Evolutionary conservation across 1,139 yeast species (phyloP), one percentile per base, ranked within the genome.

Genomic region (Waltiozyma solani): DNA sequence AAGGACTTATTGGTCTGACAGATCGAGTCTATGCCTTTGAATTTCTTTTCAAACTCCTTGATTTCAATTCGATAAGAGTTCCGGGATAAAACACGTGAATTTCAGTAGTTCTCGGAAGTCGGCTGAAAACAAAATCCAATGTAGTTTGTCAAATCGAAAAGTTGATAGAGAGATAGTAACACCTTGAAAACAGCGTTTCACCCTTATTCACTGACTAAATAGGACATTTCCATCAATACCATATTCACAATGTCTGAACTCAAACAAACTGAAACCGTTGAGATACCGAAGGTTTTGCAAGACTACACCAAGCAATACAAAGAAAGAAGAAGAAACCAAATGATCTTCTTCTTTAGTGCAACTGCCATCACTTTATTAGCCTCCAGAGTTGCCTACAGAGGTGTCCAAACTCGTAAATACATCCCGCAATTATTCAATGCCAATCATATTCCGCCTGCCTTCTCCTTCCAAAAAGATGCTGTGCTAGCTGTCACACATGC

Each of bases 401-500:
- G 93, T 17, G 79, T 91, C 2, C 66, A 79, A 25, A 64, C 80
- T 18, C 69, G 95, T 49, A 79, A 81, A 58, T 86, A 75, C 50
- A 60, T 79, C 3, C 96, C 97, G 8, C 72, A 73, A 21, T 67
- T 79, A 50, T 89, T 85, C 58, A 87, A 85, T 52, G 87, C 91
- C 13, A 89, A 89, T 59, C 91, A 87, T 53, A 71, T 76, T 36
- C 94, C 94, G 2, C 96, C 96, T 2, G 71, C 79, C 35, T 83
- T 81, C 56, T 81, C 82, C 37, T 77, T 82, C 57, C 77, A 85
- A 44, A 72, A 76, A 37, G 96, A 89, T 58, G 96, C 96, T 2
- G 76, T 86, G 23, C 78, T 78, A 29, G 97, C 96, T 0, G 87
- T 89, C 5, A 77, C 83, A 0, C 79, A 85, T 32, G 94, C 95